Evolutionary conservation across 371 early-diverging fungal genomes (phyloP).

Genomic region (Apophysomyces ossiformis): DNA sequence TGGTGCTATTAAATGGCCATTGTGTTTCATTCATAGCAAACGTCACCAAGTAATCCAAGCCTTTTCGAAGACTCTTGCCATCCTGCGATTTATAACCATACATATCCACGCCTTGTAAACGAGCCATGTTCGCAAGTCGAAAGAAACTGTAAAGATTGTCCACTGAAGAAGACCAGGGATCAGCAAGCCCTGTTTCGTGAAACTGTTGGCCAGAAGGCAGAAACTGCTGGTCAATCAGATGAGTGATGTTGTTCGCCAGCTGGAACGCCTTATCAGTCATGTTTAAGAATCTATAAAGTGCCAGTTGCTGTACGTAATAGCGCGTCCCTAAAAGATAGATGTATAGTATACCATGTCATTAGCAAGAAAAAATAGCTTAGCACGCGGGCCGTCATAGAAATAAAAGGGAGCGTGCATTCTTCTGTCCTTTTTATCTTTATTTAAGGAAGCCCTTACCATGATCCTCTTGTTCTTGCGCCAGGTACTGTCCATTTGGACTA

Average conservation of each 20-base stretch:
- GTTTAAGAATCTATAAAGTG: constrained; percentile 46
- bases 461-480: constrained; percentile 47
- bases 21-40: constrained; percentile 49
- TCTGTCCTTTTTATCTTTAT: too few species aligned
- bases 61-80: constrained; percentile 45
- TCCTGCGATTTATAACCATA: constrained; percentile 37
- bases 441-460: constrained; percentile 38
- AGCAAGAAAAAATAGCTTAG: neutral
- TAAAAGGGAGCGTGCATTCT: too few species aligned
- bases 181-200: constrained; percentile 38
- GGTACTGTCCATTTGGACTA: constrained; percentile 45
- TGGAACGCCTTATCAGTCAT: constrained; percentile 27
- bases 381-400: neutral
- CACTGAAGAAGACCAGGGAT: constrained; percentile 49
- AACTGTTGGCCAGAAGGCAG: constrained; percentile 35
- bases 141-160: constrained; percentile 49
- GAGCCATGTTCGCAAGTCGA: constrained; percentile 36
- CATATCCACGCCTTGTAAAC: constrained; percentile 36
- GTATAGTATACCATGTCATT: neutral
- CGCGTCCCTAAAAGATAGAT: constrained; percentile 23
- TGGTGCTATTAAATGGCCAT: constrained; percentile 46
- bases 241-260: constrained; percentile 14
- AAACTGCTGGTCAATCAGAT: constrained; percentile 40
- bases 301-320: constrained; percentile 51
- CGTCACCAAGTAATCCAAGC: constrained; percentile 46